Base-by-base conservation (phyloP, 2,329 filamentous ascomycete genomes). In the Zymoseptoria ardabiliae region DNA sequence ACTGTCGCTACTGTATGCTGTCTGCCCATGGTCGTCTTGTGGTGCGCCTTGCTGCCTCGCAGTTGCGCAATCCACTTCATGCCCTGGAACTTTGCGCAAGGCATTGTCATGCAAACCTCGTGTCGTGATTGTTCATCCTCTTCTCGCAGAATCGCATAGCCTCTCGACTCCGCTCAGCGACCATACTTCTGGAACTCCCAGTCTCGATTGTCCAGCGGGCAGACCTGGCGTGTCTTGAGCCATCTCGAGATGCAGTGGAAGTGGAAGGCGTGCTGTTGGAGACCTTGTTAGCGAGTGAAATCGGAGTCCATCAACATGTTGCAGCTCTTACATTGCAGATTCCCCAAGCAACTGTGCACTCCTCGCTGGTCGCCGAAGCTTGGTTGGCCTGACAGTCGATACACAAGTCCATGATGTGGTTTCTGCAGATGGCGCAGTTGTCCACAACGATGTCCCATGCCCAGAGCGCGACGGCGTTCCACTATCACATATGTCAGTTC, bases 101-200 rank as follows among this genome's bases (percentile, higher is more conserved):
- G 35, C 35, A 45, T 45, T 2, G 6, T n/a, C 35, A 45, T 45
- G 17, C 13, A 45, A 13, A 7, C 6, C 13, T 45, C 35, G 35
- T 45, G 13, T 45, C 35, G 35, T 45, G 35, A 45, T 45, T 13
- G 4, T 4, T 45, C 35, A n/a, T 45, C 17, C 35, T 45, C 35
- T 45, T 45, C 35, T 45, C 17, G 35, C n/a, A 45, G 13, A n/a
- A 13, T 45, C 35, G 6, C 35, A 17, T 45, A n/a, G 35, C 35
- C 11, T 13, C 17, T 17, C 11, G 13, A 21, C 30, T 53, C 53
- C 20, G 52, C 73, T 73, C 79, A 88, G 70, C 85, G 83, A 66
- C 94, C 94, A 74, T 99, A 99, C 77, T 97, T 99, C 78, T 99
- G 94, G 81, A 97, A 99, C 74, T 99, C 94, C 94, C 94, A 99